These are phyloP conservation scores for Jamesozyma piceae DNA, from an alignment of 805 yeast genomes.

Conservation along the genomic window DNA sequence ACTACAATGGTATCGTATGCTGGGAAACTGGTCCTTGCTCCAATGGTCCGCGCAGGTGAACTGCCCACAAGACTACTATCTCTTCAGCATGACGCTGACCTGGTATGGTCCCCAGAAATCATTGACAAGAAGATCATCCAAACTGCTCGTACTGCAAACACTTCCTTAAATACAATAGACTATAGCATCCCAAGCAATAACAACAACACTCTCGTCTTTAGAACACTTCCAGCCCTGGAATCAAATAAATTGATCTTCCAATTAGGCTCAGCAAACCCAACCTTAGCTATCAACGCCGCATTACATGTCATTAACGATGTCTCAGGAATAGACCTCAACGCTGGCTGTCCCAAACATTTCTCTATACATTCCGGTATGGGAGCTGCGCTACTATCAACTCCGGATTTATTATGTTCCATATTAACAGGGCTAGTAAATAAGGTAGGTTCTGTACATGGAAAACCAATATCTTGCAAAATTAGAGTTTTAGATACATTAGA, in stretches of 20 bases:
- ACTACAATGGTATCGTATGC: slow-evolving; percentile 12
- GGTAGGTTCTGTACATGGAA: slow-evolving; percentile 67
- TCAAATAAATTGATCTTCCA: slow-evolving; percentile 70
- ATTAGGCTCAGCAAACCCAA: slow-evolving; percentile 79
- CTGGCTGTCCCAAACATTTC: slow-evolving; percentile 97
- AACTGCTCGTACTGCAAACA: slow-evolving; percentile 58
- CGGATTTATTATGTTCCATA: slow-evolving; percentile 67
- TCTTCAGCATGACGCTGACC: slow-evolving; percentile 77
- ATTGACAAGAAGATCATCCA: slow-evolving; percentile 74
- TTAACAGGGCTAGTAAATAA: slow-evolving; percentile 58
- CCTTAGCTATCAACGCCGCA: slow-evolving; percentile 84
- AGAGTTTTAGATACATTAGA: slow-evolving; percentile 60
- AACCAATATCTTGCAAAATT: slow-evolving; percentile 87
- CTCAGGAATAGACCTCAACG: slow-evolving; percentile 85
- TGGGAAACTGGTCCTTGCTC: slow-evolving; percentile 81
- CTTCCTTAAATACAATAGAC: slow-evolving; percentile 49
- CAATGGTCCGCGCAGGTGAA: slow-evolving; percentile 96
- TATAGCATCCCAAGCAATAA: slow-evolving; percentile 37
- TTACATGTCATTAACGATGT: slow-evolving; percentile 73
- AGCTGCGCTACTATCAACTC: slow-evolving; percentile 77
- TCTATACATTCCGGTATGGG: slow-evolving; percentile 97
- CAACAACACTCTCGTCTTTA: slow-evolving; percentile 52
- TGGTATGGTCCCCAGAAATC: slow-evolving; percentile 94
- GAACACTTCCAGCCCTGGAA: slow-evolving; percentile 62
- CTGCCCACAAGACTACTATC: slow-evolving; percentile 80